phyloP scores from a whole-genome alignment of 768 basidiomycete genomes.

The Pholiota microspora region DNA sequence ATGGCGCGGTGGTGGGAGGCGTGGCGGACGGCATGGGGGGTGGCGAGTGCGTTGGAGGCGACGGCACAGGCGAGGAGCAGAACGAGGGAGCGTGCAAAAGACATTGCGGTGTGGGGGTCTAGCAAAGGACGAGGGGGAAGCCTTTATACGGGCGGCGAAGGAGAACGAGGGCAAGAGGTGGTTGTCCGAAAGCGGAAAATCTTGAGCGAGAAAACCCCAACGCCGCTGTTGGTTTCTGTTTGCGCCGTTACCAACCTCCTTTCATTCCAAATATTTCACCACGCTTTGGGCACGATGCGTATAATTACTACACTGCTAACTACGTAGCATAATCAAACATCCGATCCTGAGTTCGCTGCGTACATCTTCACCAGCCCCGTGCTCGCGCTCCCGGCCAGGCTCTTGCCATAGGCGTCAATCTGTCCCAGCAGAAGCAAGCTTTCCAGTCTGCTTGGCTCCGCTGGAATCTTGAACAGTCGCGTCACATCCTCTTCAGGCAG shows the following conservation, averaged over 20 bases:
- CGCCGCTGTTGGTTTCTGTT: conserved; percentile 14
- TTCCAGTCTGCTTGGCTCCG: conserved; percentile 86
- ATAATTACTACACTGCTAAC: conserved; percentile 7
- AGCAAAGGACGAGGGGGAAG: conserved; percentile 9
- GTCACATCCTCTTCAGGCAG: conserved; percentile 85
- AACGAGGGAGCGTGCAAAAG: conserved; percentile 41
- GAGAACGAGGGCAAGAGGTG: conserved; percentile 1
- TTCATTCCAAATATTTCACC: not conserved
- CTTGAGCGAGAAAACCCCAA: not conserved
- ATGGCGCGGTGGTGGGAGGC: conserved; percentile 36
- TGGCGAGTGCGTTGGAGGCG: conserved; percentile 35
- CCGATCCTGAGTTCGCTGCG: conserved; percentile 40
- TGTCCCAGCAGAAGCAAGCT: conserved; percentile 84
- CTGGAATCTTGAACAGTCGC: conserved; percentile 83
- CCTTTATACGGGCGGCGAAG: conserved; percentile 16
- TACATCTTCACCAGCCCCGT: conserved; percentile 86
- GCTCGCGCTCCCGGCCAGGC: conserved; percentile 60
- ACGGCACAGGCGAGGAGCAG: conserved; percentile 42
- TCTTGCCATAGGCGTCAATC: conserved; percentile 83
- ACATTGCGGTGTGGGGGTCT: conserved; percentile 30
- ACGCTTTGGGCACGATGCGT: conserved; percentile 7
- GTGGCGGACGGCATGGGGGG: conserved; percentile 37
- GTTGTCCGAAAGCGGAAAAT: conserved; percentile 3
- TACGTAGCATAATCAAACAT: conserved; percentile 15
- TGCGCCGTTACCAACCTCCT: conserved; percentile 5